A percentile compares a stretch with the other conserved stretches of the same genome.
Evolutionary conservation across 495 filamentous ascomycete species (phyloP).

Genomic region (Acidomyces sp.): DNA sequence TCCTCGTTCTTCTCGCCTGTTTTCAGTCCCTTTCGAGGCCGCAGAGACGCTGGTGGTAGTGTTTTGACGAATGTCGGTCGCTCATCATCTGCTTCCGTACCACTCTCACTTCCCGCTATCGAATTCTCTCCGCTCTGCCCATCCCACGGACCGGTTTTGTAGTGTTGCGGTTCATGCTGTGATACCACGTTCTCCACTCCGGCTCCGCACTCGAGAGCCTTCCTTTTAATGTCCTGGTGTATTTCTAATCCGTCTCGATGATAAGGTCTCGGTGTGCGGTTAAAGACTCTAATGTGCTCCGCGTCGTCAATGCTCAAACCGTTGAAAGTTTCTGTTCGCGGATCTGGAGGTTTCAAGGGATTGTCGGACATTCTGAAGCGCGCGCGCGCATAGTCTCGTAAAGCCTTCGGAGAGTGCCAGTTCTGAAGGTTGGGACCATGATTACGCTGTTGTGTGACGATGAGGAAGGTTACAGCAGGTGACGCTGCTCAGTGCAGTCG

Average conservation of each 20-base stretch:
- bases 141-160: not conserved
- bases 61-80: conserved; percentile 53
- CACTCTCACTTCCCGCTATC: conserved; percentile 66
- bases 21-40: conserved; percentile 59
- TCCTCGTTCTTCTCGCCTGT: conserved; percentile 22
- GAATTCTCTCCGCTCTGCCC: conserved; percentile 24
- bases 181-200: not conserved
- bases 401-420: too few species aligned
- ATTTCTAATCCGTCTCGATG: conserved; percentile 6
- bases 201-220: conserved; percentile 1
- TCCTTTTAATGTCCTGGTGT: not conserved
- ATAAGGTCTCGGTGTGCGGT: conserved; percentile 10
- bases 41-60: conserved; percentile 58
- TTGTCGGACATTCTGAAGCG: conserved; percentile 7
- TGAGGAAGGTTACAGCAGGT: too few species aligned
- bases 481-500: too few species aligned
- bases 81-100: conserved; percentile 87
- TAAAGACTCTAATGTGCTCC: not conserved
- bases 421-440: too few species aligned
- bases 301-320: not conserved
- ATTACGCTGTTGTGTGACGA: too few species aligned
- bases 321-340: not conserved
- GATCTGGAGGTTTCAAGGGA: not conserved
- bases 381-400: conserved; percentile 1
- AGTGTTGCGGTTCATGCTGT: conserved; percentile 8